Evolutionary conservation across 305 asterid genomes (phyloP).

Genomic region (Withania somnifera): DNA sequence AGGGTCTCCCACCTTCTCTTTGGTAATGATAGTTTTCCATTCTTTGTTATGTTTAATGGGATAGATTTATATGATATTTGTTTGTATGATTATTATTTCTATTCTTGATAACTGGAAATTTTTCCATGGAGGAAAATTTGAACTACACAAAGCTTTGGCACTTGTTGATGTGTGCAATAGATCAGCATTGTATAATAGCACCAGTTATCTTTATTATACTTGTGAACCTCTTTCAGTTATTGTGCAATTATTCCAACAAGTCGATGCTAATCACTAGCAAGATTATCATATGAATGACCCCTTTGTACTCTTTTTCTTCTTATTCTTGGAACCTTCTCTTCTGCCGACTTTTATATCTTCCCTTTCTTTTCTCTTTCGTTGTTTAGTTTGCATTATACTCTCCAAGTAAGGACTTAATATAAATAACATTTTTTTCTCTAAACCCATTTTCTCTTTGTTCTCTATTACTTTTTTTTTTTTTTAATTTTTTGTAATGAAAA

Average conservation of each 20-base stretch:
- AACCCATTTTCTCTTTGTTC: too few species aligned
- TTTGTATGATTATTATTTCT: not conserved
- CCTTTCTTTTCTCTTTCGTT: not conserved
- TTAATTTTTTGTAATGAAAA: too few species aligned
- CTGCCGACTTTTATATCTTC: too few species aligned
- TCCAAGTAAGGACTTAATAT: too few species aligned
- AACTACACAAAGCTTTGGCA: slow-evolving; percentile 4
- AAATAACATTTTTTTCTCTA: too few species aligned
- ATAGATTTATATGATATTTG: not conserved
- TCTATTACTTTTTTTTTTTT: too few species aligned
- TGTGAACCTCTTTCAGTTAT: not conserved
- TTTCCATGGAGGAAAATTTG: not conserved
- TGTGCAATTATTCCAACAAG: not conserved
- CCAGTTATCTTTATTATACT: not conserved
- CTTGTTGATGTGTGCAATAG: slow-evolving; percentile 7
- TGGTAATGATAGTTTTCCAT: not conserved
- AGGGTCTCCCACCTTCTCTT: not conserved
- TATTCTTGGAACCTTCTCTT: too few species aligned
- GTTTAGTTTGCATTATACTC: not conserved
- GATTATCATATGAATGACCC: not conserved
- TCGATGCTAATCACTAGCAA: not conserved
- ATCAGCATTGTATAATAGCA: not conserved
- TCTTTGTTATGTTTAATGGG: not conserved
- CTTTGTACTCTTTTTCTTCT: not conserved
- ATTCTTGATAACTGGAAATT: not conserved